These are phyloP conservation scores for Ustilago crameri DNA, from an alignment of 1,284 basidiomycete species.

Conservation along the genomic window DNA sequence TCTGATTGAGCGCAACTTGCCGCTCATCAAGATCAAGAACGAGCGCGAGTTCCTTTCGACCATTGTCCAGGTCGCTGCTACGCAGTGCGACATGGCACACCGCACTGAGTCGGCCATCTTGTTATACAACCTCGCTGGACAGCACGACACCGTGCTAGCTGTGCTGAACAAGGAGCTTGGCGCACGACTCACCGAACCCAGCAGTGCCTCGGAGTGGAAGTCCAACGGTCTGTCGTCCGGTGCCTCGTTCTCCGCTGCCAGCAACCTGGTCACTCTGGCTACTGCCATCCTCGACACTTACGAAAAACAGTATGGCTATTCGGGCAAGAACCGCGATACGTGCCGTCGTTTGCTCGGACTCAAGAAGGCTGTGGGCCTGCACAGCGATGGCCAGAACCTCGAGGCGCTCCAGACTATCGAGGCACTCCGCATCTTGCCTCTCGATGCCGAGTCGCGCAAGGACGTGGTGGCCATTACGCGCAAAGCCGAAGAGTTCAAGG, in stretches of 20 bases:
- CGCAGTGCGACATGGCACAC: constrained; percentile 76
- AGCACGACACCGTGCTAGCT: constrained; percentile 86
- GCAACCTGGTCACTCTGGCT: constrained; percentile 81
- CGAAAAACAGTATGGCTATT: constrained; percentile 76
- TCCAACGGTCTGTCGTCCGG: constrained; percentile 33
- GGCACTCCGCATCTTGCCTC: constrained; percentile 86
- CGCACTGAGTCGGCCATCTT: constrained; percentile 91
- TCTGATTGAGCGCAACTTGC: constrained; percentile 83
- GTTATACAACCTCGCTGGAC: constrained; percentile 92
- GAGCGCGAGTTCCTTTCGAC: constrained; percentile 80
- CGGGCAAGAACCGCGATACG: constrained; percentile 78
- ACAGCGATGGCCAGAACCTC: constrained; percentile 79
- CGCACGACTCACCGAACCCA: constrained; percentile 70
- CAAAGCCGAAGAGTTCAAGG: constrained; percentile 88
- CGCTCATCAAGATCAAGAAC: constrained; percentile 80
- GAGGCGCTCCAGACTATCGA: constrained; percentile 86
- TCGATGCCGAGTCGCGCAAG: constrained; percentile 73
- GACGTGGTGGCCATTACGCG: constrained; percentile 87
- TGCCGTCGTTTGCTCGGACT: constrained; percentile 78
- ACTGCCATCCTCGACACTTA: constrained; percentile 86
- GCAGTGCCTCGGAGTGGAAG: constrained; percentile 42
- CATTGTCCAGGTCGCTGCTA: constrained; percentile 84
- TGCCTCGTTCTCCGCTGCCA: constrained; percentile 74
- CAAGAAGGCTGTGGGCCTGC: constrained; percentile 82
- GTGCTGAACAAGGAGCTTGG: constrained; percentile 90